Evolutionary conservation across 495 filamentous ascomycete genomes (phyloP), one percentile per base, ranked within the genome.

Genomic region (Cetradonia linearis): DNA sequence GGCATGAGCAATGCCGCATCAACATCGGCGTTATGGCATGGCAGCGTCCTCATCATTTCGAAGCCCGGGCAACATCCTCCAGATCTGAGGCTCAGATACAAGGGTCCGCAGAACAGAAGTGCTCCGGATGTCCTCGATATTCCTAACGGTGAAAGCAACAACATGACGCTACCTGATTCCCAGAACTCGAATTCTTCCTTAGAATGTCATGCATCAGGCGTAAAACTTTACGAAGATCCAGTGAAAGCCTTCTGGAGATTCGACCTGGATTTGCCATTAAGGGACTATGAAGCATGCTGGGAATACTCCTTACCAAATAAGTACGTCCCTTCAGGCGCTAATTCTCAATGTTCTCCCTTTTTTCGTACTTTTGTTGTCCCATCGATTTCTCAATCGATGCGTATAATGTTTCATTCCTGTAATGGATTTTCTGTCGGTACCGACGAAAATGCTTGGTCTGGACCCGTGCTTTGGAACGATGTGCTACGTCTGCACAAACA

Each of bases 391-490:
- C 84, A 96, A 71, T 91, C 87, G 27, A 95, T 97, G 91, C 83
- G 91, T 63, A 86, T 95, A 61, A 89, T 96, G 78, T 96, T 97
- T 73, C 86, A 95, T 73, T 95, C 89, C 31, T 96, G 91, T 74
- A 97, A 96, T 74, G 92, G 92, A 53, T 96, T 97, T 72, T 92
- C 87, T 46, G 88, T 96, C 30, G 91, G 90, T 50, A 95, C 89
- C 8, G 87, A 96, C 69, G 85, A 91, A 73, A 80, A 89, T 2
- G 86, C 83, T 38, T 96, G 84, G 83, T 81, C 83, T 48, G 92
- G 92, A 0, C 83, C 86, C 11, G 85, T 82, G 20, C 77, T 96
- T 57, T 96, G 92, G 92, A 92, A 94, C 63, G 91, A 96, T 66
- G 91, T 94, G 14, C 70, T 91, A 66, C 80, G 90, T 56, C 74